A percentile compares a stretch with the other conserved stretches of the same genome.
phyloP scores from a whole-genome alignment of 106 monocot species.

The Apostasia ramifera region DNA sequence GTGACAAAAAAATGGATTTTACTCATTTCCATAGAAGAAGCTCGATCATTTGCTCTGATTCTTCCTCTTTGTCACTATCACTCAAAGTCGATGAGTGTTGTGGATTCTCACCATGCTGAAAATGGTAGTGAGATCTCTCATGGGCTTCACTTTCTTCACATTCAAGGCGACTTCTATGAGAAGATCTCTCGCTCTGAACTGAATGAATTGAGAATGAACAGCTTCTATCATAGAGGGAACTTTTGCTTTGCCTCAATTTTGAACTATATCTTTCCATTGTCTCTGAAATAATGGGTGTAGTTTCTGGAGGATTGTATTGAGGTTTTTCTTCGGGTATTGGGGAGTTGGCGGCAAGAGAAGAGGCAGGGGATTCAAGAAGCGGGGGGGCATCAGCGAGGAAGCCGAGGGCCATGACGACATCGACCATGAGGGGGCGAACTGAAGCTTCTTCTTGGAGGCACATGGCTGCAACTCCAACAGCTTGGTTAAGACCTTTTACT shows the following conservation, averaged over 20 bases:
- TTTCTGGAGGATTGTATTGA: neutral
- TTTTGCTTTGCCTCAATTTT: neutral
- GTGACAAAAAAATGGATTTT: no score
- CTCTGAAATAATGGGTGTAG: neutral
- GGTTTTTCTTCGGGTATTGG: neutral
- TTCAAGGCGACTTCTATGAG: neutral
- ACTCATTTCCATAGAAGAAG: neutral
- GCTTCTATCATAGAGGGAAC: neutral
- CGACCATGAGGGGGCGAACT: constrained; percentile 39
- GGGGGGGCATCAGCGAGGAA: constrained; percentile 12
- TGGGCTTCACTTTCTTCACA: neutral
- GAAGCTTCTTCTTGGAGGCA: constrained; percentile 49
- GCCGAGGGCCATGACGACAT: constrained; percentile 30
- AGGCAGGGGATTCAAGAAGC: neutral
- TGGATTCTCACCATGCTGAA: neutral
- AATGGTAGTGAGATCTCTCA: neutral
- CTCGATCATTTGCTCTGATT: neutral
- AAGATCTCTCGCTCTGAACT: neutral
- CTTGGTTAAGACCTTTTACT: constrained; percentile 36
- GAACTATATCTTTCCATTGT: neutral
- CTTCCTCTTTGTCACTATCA: neutral
- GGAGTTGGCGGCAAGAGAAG: neutral
- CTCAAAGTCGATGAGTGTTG: neutral
- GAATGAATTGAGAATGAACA: constrained; percentile 1
- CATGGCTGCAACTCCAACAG: constrained; percentile 54